Percentiles rank a stretch among this genome's conserved stretches.
These are phyloP conservation scores for Amauroascus verrucosus DNA, from an alignment of 2,329 filamentous ascomycete genomes.

Conservation along the genomic window DNA sequence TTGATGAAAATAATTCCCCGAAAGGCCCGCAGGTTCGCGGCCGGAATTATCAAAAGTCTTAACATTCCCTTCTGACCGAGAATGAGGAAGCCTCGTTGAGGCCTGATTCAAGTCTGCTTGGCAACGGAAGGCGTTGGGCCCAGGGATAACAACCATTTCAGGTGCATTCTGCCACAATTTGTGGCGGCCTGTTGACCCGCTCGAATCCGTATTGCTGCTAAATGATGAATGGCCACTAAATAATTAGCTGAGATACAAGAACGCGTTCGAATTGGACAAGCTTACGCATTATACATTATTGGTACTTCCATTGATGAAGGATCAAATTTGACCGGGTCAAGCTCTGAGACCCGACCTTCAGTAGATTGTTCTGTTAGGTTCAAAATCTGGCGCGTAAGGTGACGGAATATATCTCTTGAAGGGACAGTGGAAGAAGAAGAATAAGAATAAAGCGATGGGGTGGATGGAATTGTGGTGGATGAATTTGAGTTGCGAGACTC, in stretches of 20 bases:
- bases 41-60: conserved; percentile 13
- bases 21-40: conserved; percentile 1
- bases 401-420: conserved; percentile 14
- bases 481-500: not conserved
- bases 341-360: conserved; percentile 3
- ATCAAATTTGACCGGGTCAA: conserved; percentile 17
- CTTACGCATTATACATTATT: conserved; percentile 25
- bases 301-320: conserved; percentile 22
- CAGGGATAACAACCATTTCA: conserved; percentile 10
- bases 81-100: conserved; percentile 17
- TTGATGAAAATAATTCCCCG: conserved; percentile 10
- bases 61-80: conserved; percentile 19
- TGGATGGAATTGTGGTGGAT: not conserved
- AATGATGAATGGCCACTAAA: conserved; percentile 19
- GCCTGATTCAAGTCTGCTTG: conserved; percentile 13
- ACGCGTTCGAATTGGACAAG: not conserved
- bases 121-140: conserved; percentile 18
- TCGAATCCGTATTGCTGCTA: conserved; percentile 23
- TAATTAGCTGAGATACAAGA: conserved; percentile 11
- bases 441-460: not conserved
- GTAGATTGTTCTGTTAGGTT: conserved; percentile 13
- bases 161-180: conserved; percentile 17
- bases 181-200: conserved; percentile 21
- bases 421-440: conserved; percentile 13
- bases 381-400: conserved; percentile 18